phyloP scores from a whole-genome alignment of 2,329 filamentous ascomycete genomes.

The Talaromyces sp. region DNA sequence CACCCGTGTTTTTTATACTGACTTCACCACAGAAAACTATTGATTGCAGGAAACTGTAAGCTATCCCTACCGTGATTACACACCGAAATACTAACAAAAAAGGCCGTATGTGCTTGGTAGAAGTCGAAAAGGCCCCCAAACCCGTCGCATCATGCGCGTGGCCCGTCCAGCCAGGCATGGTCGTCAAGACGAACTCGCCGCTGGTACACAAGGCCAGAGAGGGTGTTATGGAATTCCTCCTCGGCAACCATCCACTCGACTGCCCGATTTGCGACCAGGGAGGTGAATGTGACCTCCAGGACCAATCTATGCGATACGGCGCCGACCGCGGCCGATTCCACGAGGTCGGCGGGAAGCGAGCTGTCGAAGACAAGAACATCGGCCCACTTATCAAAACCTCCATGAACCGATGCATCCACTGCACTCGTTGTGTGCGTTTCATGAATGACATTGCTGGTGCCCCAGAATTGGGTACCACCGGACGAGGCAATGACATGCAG shows the following conservation, averaged over 20 bases:
- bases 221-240: slow-evolving; percentile 97
- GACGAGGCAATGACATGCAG: slow-evolving; percentile 94
- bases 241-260: slow-evolving; percentile 93
- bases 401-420: slow-evolving; percentile 99
- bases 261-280: slow-evolving; percentile 98
- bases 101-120: slow-evolving; percentile 93
- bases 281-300: slow-evolving; percentile 97
- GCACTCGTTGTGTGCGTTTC: slow-evolving; percentile 95
- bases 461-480: slow-evolving; percentile 87
- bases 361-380: slow-evolving; percentile 99
- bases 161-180: slow-evolving; percentile 98
- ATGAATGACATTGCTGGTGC: slow-evolving; percentile 96
- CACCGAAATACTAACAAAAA: slow-evolving; percentile 6
- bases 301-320: slow-evolving; percentile 98
- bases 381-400: slow-evolving; percentile 97
- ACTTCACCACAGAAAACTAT: slow-evolving; percentile 69
- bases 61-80: neutral
- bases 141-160: slow-evolving; percentile 97
- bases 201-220: slow-evolving; percentile 96
- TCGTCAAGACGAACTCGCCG: slow-evolving; percentile 96
- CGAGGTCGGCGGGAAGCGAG: slow-evolving; percentile 91
- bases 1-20: slow-evolving; percentile 16
- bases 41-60: slow-evolving; percentile 94
- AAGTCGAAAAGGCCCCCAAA: slow-evolving; percentile 94
- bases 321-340: slow-evolving; percentile 95